A percentile compares a stretch with the other conserved stretches of the same genome.
Evolutionary conservation across 352 stramenopile species (phyloP).

Genomic region (Phytopythium kandeliae): DNA sequence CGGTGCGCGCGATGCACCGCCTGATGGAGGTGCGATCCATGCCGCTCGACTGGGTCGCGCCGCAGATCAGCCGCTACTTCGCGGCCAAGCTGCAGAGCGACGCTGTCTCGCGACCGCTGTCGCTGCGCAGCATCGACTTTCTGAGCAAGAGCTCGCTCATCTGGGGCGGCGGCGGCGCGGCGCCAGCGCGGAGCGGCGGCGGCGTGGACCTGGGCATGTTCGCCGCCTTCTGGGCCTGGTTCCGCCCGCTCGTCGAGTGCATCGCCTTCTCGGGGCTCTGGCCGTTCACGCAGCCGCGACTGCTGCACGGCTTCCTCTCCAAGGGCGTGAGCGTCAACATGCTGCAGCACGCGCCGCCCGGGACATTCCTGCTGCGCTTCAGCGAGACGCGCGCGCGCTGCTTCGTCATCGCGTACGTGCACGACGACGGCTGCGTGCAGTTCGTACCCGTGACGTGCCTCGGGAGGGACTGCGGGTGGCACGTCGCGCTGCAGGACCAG

Average conservation of each 20-base stretch:
- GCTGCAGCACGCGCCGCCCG: constrained; percentile 54
- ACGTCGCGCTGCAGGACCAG: constrained; percentile 44
- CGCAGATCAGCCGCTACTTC: constrained; percentile 74
- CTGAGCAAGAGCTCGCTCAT: constrained; percentile 65
- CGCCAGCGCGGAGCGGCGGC: constrained; percentile 33
- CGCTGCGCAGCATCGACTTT: constrained; percentile 72
- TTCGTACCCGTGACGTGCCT: constrained; percentile 72
- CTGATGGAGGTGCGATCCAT: constrained; percentile 33
- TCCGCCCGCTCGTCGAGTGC: constrained; percentile 57
- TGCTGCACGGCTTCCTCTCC: constrained; percentile 79
- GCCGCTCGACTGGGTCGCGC: constrained; percentile 57
- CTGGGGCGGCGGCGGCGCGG: constrained; percentile 33
- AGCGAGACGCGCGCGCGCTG: constrained; percentile 63
- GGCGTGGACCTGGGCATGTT: constrained; percentile 67
- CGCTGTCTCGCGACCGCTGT: constrained; percentile 61
- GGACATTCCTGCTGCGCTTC: constrained; percentile 76
- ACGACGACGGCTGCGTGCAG: constrained; percentile 52
- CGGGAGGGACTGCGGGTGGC: constrained; percentile 33
- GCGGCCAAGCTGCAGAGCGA: constrained; percentile 62
- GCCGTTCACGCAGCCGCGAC: constrained; percentile 63
- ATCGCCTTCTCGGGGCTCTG: constrained; percentile 56
- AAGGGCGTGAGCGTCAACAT: constrained; percentile 77
- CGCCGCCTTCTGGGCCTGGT: constrained; percentile 70
- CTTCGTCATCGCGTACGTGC: constrained; percentile 72
- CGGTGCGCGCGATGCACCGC: constrained; percentile 24